A percentile compares a stretch with the other conserved stretches of the same genome.
phyloP scores from a whole-genome alignment of 208 protist genomes.

The Naegleria gruberi region DNA sequence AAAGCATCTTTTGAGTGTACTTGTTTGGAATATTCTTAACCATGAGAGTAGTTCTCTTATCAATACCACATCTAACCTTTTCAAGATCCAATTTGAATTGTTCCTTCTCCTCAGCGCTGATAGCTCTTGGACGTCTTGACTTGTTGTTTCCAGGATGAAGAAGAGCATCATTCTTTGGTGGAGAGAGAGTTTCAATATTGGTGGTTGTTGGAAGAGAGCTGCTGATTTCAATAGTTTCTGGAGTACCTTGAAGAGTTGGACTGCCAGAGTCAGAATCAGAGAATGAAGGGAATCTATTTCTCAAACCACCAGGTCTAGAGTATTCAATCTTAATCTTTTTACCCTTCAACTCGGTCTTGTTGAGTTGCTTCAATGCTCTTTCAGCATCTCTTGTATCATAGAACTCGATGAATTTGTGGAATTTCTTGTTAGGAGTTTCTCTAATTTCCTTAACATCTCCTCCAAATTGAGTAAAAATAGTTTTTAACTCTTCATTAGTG shows the following conservation, averaged over 20 bases:
- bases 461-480: slow-evolving; percentile 46
- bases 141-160: not conserved
- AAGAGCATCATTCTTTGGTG: not conserved
- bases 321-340: slow-evolving; percentile 47
- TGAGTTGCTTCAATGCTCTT: slow-evolving; percentile 45
- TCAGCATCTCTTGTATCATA: slow-evolving; percentile 51
- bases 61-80: slow-evolving; percentile 28
- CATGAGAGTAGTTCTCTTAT: slow-evolving; percentile 56
- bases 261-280: not conserved
- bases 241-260: not conserved
- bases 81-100: slow-evolving; percentile 37
- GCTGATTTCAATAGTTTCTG: not conserved
- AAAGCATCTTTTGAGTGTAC: slow-evolving; percentile 46
- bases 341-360: slow-evolving; percentile 46
- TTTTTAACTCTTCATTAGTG: slow-evolving; percentile 33
- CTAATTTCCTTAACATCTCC: slow-evolving; percentile 55
- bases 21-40: slow-evolving; percentile 67
- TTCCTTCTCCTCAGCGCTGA: not conserved
- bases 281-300: not conserved
- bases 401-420: slow-evolving; percentile 60
- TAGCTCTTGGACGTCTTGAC: not conserved
- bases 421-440: slow-evolving; percentile 54
- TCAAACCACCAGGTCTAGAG: slow-evolving; percentile 41
- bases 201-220: not conserved
- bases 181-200: not conserved